A percentile compares a stretch with the other conserved stretches of the same genome.
These are phyloP conservation scores for Santalum album DNA, from an alignment of 164 flowering plant genomes.

Conservation along the genomic window DNA sequence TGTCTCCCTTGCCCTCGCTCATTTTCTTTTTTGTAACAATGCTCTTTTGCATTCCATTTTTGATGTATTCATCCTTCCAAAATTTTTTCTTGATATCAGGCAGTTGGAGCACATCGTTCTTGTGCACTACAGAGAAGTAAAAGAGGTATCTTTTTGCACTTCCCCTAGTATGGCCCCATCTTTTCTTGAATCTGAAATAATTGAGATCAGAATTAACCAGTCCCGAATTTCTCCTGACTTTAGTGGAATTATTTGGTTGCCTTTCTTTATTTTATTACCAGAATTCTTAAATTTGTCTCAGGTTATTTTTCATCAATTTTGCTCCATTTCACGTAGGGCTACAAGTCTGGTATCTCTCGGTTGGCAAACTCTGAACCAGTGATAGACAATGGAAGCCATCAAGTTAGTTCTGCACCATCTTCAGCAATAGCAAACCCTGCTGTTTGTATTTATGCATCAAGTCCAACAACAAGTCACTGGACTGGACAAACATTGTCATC, in stretches of 20 bases:
- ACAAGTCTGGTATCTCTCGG: constrained; percentile 32
- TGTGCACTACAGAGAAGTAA: constrained; percentile 71
- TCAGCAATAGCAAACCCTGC: constrained; percentile 23
- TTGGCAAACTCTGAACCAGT: constrained; percentile 25
- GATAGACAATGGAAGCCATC: constrained; percentile 20
- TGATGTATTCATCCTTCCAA: not conserved
- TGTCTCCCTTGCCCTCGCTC: too few species aligned
- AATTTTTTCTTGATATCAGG: constrained; percentile 31
- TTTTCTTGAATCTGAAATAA: too few species aligned
- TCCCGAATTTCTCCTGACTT: too few species aligned
- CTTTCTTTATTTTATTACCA: too few species aligned
- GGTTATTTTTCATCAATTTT: not conserved
- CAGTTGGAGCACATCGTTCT: constrained; percentile 61
- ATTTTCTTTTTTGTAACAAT: too few species aligned
- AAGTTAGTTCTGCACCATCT: constrained; percentile 20
- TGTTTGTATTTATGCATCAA: constrained; percentile 29
- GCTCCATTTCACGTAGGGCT: constrained; percentile 29
- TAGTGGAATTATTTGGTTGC: too few species aligned
- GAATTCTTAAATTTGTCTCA: not conserved
- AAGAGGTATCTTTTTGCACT: constrained; percentile 33
- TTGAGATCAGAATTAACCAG: too few species aligned
- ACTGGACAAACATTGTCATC: constrained; percentile 32
- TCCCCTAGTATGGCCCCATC: not conserved
- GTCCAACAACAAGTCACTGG: constrained; percentile 33
- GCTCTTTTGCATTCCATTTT: not conserved